Evolutionary conservation across 768 basidiomycete genomes (phyloP).

Genomic region (Clitopilus hobsonii): DNA sequence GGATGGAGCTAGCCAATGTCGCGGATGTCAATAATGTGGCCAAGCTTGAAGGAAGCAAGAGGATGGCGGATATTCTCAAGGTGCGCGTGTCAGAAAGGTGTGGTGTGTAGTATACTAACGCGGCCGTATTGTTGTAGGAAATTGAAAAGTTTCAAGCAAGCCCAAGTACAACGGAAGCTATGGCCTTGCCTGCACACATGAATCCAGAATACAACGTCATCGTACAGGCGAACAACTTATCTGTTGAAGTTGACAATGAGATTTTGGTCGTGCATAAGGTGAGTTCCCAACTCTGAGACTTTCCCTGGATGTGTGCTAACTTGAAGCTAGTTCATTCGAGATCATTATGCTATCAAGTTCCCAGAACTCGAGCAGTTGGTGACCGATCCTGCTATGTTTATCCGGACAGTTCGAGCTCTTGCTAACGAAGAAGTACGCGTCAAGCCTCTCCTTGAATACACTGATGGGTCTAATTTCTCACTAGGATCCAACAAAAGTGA

Average conservation of each 20-base stretch:
- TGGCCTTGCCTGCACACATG: slow-evolving; percentile 75
- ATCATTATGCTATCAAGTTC: slow-evolving; percentile 93
- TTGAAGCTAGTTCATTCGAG: slow-evolving; percentile 80
- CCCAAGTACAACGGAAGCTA: slow-evolving; percentile 75
- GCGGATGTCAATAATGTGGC: slow-evolving; percentile 88
- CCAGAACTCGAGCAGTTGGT: slow-evolving; percentile 97
- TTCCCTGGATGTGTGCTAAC: slow-evolving; percentile 1
- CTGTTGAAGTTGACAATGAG: slow-evolving; percentile 98
- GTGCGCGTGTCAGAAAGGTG: slow-evolving; percentile 28
- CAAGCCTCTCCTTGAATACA: neutral
- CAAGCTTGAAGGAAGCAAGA: slow-evolving; percentile 82
- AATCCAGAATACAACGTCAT: slow-evolving; percentile 97
- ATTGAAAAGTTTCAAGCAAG: slow-evolving; percentile 81
- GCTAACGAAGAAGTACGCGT: slow-evolving; percentile 71
- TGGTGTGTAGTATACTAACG: neutral
- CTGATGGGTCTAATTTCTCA: slow-evolving; percentile 2
- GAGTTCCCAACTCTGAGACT: slow-evolving; percentile 11
- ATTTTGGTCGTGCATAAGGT: slow-evolving; percentile 96
- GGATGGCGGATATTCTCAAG: slow-evolving; percentile 83
- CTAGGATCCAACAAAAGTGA: slow-evolving; percentile 84
- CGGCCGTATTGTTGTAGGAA: slow-evolving; percentile 47
- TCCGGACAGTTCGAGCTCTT: slow-evolving; percentile 82
- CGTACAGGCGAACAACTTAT: slow-evolving; percentile 95
- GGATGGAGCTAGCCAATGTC: slow-evolving; percentile 84
- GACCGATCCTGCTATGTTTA: slow-evolving; percentile 87